Percentiles rank a stretch among this genome's conserved stretches.
These are phyloP conservation scores for Acer campestre DNA, from an alignment of 345 rosid genomes.

Conservation along the genomic window DNA sequence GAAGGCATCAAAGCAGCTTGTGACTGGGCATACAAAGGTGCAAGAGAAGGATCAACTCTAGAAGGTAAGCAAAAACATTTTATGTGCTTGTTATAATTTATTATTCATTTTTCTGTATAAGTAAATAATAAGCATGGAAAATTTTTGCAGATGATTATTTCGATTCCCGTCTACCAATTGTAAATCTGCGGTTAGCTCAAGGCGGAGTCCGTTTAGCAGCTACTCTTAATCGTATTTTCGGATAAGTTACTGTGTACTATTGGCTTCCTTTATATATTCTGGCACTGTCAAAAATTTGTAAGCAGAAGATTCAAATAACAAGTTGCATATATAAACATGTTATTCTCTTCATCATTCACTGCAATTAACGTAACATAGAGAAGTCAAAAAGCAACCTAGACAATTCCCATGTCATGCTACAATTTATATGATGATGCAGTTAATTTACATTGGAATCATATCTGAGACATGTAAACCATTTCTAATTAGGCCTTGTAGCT, in stretches of 20 bases:
- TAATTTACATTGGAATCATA: not conserved
- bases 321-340: not conserved
- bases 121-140: slow-evolving; percentile 16
- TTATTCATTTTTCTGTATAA: not conserved
- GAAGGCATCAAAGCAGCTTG: slow-evolving; percentile 86
- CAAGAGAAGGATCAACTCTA: slow-evolving; percentile 50
- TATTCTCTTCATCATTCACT: not conserved
- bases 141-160: slow-evolving; percentile 68
- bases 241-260: slow-evolving; percentile 1
- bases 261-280: not conserved
- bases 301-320: too few species aligned
- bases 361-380: not conserved
- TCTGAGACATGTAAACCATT: not conserved
- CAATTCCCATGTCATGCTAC: not conserved
- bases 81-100: not conserved
- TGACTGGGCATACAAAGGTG: slow-evolving; percentile 89
- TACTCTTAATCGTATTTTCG: slow-evolving; percentile 71
- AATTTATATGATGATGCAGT: not conserved
- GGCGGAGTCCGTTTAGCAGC: slow-evolving; percentile 89
- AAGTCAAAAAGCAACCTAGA: not conserved
- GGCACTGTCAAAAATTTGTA: too few species aligned
- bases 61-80: slow-evolving; percentile 43
- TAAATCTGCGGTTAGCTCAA: slow-evolving; percentile 70
- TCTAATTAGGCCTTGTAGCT: not conserved
- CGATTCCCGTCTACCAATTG: slow-evolving; percentile 66